Evolutionary conservation across 192 early-diverging fungal species (phyloP).

Genomic region (Linnemannia elongata): DNA sequence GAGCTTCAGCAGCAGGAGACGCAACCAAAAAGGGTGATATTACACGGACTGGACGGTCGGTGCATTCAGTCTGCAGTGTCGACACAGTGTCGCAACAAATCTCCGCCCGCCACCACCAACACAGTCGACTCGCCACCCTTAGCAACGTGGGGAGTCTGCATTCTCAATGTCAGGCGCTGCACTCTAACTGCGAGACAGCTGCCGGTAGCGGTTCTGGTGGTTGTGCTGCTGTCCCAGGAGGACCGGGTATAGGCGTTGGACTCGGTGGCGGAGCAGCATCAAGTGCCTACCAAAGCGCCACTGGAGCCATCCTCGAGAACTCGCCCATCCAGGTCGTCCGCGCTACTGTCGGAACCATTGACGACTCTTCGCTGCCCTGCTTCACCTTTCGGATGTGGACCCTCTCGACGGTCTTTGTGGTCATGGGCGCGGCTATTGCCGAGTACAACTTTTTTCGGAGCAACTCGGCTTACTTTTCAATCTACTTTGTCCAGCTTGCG

Average conservation of each 20-base stretch:
- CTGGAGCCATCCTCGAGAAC: conserved; percentile 34
- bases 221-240: background rate
- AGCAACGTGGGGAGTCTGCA: conserved; percentile 34
- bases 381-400: conserved; percentile 69
- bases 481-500: conserved; percentile 59
- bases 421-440: conserved; percentile 56
- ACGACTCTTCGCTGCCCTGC: conserved; percentile 61
- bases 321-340: conserved; percentile 56
- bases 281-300: background rate
- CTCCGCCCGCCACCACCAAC: conserved; percentile 33
- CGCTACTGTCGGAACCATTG: conserved; percentile 47
- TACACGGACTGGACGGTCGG: conserved; percentile 20
- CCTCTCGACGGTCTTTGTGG: conserved; percentile 55
- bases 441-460: conserved; percentile 60
- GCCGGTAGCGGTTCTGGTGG: background rate
- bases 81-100: conserved; percentile 50
- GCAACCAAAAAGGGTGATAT: background rate
- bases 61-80: conserved; percentile 41
- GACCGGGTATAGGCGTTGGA: background rate
- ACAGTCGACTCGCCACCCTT: conserved; percentile 19
- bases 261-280: conserved; percentile 6
- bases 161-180: conserved; percentile 23
- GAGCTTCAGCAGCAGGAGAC: background rate
- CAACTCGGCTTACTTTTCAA: conserved; percentile 44
- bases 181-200: conserved; percentile 6